Evolutionary conservation across 2,329 filamentous ascomycete species (phyloP), one percentile per base, ranked within the genome.

Genomic region (Coniochaeta sp.): DNA sequence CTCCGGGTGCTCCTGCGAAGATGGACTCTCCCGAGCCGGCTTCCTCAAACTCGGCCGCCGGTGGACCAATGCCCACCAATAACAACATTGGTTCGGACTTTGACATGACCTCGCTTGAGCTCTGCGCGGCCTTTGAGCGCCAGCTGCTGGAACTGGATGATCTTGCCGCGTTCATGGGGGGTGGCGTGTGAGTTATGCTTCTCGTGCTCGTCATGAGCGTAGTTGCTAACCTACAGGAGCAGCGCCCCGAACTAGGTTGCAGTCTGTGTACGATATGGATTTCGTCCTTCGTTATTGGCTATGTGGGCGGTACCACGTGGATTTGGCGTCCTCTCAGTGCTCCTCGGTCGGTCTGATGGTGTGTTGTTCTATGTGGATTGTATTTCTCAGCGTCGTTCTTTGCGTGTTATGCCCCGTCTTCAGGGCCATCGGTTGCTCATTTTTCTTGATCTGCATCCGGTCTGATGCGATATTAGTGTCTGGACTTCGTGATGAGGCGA

Each of bases 151-250:
- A 86, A 68, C 74, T 86, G 7, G 83, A 86, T 62, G 83, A 86
- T 65, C 77, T 86, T 12, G 83, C 83, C 34, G 83, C 83, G 2
- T 85, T 86, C 59, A 86, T 86, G 83, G 83, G 83, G 22, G 83
- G 83, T 22, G 83, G 83, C 62, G 83, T 86, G 63, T 86, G 68
- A 72, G 67, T 69, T 50, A 56, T 34, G 55, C 50, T 60, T 26
- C 56, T 44, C 17, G 55, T 19, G 36, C 26, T 14, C 14, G 4
- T 36, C 54, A 60, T 63, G 64, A 34, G 60, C 62, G 26, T 55
- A 24, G n/a, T 54, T 57, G 17, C 47, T 58, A 19, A 22, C 34
- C 16, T 2, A 24, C 6, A 28, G 5, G 34, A 30, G 17, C 38
- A 57, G 55, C 26, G 55, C 55, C 34, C 55, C 55, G 26, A 57